phyloP scores from a whole-genome alignment of 2,329 filamentous ascomycete species.

The Cladobotryum mycophilum region DNA sequence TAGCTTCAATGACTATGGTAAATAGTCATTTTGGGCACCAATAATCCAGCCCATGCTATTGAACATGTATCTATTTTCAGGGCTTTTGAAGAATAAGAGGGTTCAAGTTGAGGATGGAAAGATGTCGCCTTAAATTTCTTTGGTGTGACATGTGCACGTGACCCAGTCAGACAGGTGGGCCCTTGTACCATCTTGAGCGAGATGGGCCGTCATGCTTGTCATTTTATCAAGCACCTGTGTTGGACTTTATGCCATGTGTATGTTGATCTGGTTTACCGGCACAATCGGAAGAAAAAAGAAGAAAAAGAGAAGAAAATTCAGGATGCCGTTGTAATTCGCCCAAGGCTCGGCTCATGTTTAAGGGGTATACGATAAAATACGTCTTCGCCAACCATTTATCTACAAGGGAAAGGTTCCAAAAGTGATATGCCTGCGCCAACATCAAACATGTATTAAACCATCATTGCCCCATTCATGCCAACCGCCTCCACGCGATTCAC shows the following conservation, averaged over 20 bases:
- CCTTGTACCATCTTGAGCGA: not conserved
- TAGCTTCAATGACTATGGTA: not conserved
- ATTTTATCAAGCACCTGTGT: too few relatives aligned
- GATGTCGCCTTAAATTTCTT: not conserved
- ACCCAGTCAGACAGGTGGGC: not conserved
- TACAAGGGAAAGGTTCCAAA: not conserved
- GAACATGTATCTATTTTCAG: not conserved
- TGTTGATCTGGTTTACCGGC: too few relatives aligned
- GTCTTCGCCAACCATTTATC: not conserved
- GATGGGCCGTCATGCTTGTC: too few relatives aligned
- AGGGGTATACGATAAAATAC: too few relatives aligned
- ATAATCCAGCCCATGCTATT: not conserved
- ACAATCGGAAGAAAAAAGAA: too few relatives aligned
- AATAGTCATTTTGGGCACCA: not conserved
- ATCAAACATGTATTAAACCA: slow-evolving; percentile 23
- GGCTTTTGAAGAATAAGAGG: not conserved
- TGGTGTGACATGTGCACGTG: not conserved
- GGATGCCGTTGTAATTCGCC: not conserved
- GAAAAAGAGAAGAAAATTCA: not conserved
- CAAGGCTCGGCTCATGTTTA: too few relatives aligned
- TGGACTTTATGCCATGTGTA: too few relatives aligned
- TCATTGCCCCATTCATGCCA: slow-evolving; percentile 43
- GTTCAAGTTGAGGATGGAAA: not conserved
- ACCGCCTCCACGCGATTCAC: slow-evolving; percentile 66
- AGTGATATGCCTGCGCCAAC: slow-evolving; percentile 5